Evolutionary conservation across 164 flowering plant genomes (phyloP), one percentile per base, ranked within the genome.

Genomic region (Malania oleifera): DNA sequence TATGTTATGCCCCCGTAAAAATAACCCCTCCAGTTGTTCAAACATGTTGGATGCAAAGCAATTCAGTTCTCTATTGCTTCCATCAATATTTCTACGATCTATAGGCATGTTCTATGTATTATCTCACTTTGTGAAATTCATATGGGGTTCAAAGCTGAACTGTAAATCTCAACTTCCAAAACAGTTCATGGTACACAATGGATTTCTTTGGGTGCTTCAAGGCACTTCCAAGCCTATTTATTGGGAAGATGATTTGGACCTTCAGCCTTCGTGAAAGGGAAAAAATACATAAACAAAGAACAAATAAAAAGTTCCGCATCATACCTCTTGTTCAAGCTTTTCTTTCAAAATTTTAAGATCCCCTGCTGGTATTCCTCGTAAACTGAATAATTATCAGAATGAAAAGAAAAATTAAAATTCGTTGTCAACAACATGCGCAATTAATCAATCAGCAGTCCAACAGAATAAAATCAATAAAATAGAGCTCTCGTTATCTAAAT

Each of bases 311-410:
- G 34, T 51, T 56, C 35, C 28, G 10, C 20, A 46, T 25, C 17
- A n/a, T 71, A 89, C 93, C 91, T 89, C 96, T 64, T 82, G 74
- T 39, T 80, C 84, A 70, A 89, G 96, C 73, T 78, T 82, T 43
- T 59, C 83, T 67, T 81, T 83, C 72, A 89, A 63, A 62, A 59
- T 56, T 65, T 68, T 76, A 50, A 89, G 83, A 70, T 89, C 89
- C 51, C 66, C 74, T 26, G 60, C 29, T 26, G 68, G 73, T 44
- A 87, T 79, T 51, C 91, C 91, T 58, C 80, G 83, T 54, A 86
- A 52, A 67, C 92, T 86, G 79, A 35, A 56, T 4, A 19, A 44
- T 44, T 28, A 26, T 17, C 3, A 22, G 44, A 48, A n/a, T n/a
- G n/a, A n/a, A n/a, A n/a, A n/a, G n/a, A n/a, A n/a, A n/a, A n/a